phyloP scores from a whole-genome alignment of 2,329 filamentous ascomycete species.

The Lojkania enalia region DNA sequence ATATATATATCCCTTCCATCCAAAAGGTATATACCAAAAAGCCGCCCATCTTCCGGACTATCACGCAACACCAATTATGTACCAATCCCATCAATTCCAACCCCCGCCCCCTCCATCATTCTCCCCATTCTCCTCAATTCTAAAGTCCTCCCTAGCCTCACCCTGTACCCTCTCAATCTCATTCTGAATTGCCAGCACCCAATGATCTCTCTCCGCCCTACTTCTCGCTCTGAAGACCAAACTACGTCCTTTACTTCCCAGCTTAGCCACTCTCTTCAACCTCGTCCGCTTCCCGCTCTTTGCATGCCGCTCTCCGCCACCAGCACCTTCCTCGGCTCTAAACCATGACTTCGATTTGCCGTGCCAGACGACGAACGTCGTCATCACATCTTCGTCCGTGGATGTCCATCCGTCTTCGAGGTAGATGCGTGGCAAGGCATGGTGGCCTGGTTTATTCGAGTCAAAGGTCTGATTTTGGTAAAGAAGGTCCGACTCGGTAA shows the following conservation, averaged over 20 bases:
- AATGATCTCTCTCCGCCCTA: constrained; percentile 67
- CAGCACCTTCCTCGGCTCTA: constrained; percentile 41
- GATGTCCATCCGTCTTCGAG: constrained; percentile 64
- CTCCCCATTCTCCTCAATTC: constrained; percentile 29
- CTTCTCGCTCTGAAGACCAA: constrained; percentile 69
- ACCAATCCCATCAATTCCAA: too few species aligned
- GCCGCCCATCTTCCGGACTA: too few species aligned
- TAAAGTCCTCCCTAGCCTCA: constrained; percentile 53
- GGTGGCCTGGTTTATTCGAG: constrained; percentile 62
- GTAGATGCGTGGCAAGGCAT: constrained; percentile 63
- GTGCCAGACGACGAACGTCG: constrained; percentile 69
- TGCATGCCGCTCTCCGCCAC: constrained; percentile 27
- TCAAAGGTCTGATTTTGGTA: constrained; percentile 68
- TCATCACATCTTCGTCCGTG: constrained; percentile 67
- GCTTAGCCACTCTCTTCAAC: constrained; percentile 62
- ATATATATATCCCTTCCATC: too few species aligned
- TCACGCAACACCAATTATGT: too few species aligned
- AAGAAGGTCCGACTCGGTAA: constrained; percentile 65
- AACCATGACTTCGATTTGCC: constrained; percentile 62
- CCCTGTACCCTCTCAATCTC: constrained; percentile 63
- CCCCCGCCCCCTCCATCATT: too few species aligned
- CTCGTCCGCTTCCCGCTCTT: constrained; percentile 51
- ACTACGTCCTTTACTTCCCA: constrained; percentile 63
- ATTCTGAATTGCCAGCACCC: constrained; percentile 67
- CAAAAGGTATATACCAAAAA: too few species aligned